Percentiles rank a stretch among this genome's conserved stretches.
Evolutionary conservation across 2,329 filamentous ascomycete genomes (phyloP).

Genomic region (Cladosporium sp.): DNA sequence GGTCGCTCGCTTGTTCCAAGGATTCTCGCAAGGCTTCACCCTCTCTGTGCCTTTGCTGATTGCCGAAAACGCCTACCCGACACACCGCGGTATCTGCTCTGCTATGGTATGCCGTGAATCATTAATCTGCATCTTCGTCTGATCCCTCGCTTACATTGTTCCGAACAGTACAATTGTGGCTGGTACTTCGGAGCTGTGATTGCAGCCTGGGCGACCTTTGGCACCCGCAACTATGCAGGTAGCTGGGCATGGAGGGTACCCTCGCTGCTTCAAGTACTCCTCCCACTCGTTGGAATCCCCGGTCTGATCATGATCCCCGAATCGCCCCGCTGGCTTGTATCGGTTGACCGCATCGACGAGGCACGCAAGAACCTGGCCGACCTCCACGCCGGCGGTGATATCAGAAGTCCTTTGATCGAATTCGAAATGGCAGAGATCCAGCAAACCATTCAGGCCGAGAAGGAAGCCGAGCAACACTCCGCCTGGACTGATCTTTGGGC

Average conservation of each 20-base stretch:
- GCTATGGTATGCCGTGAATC: conserved; percentile 44
- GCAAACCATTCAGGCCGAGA: conserved; percentile 20
- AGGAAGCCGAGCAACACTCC: conserved; percentile 10
- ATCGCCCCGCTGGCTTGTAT: conserved; percentile 22
- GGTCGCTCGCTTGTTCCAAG: conserved; percentile 13
- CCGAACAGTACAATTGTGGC: conserved; percentile 63
- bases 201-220: conserved; percentile 27
- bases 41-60: conserved; percentile 62
- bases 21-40: conserved; percentile 12
- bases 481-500: conserved; percentile 12
- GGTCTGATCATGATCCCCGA: conserved; percentile 23
- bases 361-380: conserved; percentile 23
- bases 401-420: conserved; percentile 11
- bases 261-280: conserved; percentile 26
- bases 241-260: conserved; percentile 30
- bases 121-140: too few relatives aligned
- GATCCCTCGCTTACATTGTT: neutral
- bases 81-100: conserved; percentile 66
- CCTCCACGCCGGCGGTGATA: conserved; percentile 23
- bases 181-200: conserved; percentile 28
- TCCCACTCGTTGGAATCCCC: conserved; percentile 19
- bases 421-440: conserved; percentile 24
- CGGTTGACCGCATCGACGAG: conserved; percentile 16
- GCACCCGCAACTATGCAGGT: conserved; percentile 25
- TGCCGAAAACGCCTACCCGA: conserved; percentile 68